Evolutionary conservation across 306 rosid genomes (phyloP).

Genomic region (Pyrus pyrifolia): DNA sequence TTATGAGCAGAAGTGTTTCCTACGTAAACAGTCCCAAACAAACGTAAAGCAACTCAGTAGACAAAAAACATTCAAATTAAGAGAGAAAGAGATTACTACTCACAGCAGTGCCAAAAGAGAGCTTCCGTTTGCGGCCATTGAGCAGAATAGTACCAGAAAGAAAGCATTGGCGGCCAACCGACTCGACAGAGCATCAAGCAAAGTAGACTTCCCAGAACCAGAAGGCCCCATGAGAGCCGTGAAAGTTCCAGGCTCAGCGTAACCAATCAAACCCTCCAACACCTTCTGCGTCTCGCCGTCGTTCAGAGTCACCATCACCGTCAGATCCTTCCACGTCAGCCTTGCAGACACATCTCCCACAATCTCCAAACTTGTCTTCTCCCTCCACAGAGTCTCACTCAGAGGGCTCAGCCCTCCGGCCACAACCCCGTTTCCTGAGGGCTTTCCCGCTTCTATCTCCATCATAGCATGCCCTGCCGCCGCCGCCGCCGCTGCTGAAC

Average conservation of each 20-base stretch:
- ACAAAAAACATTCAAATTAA: neutral
- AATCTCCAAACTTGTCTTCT: slow-evolving; percentile 48
- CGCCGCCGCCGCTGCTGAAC: neutral
- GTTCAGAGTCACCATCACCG: slow-evolving; percentile 72
- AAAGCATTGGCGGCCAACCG: slow-evolving; percentile 86
- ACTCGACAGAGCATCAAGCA: slow-evolving; percentile 91
- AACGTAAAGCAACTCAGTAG: neutral
- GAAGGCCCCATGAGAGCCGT: slow-evolving; percentile 99
- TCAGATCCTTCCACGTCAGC: slow-evolving; percentile 94
- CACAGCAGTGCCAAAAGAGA: slow-evolving; percentile 91
- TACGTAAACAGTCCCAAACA: neutral
- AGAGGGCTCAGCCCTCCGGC: slow-evolving; percentile 61
- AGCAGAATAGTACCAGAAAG: slow-evolving; percentile 81
- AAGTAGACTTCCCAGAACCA: slow-evolving; percentile 90
- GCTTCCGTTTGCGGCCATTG: slow-evolving; percentile 88
- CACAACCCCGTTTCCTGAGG: slow-evolving; percentile 36
- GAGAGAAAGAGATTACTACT: slow-evolving; percentile 13
- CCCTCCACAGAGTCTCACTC: slow-evolving; percentile 93
- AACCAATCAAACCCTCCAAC: slow-evolving; percentile 71
- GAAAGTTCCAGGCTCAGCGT: slow-evolving; percentile 89
- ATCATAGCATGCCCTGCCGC: slow-evolving; percentile 16
- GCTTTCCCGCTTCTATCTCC: slow-evolving; percentile 73
- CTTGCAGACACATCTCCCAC: slow-evolving; percentile 87
- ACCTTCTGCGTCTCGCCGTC: slow-evolving; percentile 88
- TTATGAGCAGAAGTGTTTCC: neutral